Evolutionary conservation across 495 filamentous ascomycete species (phyloP), one percentile per base, ranked within the genome.

Genomic region (Pyrenopolyporus hunteri): DNA sequence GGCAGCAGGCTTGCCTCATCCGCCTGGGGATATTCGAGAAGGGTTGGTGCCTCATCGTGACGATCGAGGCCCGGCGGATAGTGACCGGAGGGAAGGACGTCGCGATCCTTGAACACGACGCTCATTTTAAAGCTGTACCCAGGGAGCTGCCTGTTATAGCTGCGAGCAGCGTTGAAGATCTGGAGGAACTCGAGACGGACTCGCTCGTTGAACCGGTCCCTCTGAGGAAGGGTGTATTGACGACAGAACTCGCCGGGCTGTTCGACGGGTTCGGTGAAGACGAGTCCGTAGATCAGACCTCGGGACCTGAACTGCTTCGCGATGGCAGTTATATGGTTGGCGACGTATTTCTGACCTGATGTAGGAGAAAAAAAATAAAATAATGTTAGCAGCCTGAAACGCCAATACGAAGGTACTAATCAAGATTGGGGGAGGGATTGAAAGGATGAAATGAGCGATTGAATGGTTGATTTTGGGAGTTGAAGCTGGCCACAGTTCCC

Each of bases 91-190:
- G 74, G 68, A 11, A 77, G 63, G 7, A 72, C 68, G 56, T 67
- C 68, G 13, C 74, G 71, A n/a, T 68, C 36, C 59, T 78, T 74
- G 47, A 68, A 75, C 7, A 70, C 70, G 23, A 79, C 72, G 56
- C 72, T 77, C 78, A 81, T 80, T 36, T 62, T 78, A 66, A 64
- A 63, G 0, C 0, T 14, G 22, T 67, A 69, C 4, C 23, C 26
- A 4, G 47, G 25, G 0, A 69, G 23, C 4, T 36, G 10, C 25
- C 54, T 63, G 45, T 66, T 71, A 11, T 64, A 69, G 2, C 19
- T 25, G 1, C 59, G 51, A 9, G 43, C 57, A 16, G 25, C 13
- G 47, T 22, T 59, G 23, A 71, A 71, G 26, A 54, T 35, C 26
- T 69, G 62, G 1, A 70, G 39, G 35, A 69, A 69, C 1, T 45